Conservation (phyloP, 78 protist species). For the Dictyostelium firmibasis region DNA sequence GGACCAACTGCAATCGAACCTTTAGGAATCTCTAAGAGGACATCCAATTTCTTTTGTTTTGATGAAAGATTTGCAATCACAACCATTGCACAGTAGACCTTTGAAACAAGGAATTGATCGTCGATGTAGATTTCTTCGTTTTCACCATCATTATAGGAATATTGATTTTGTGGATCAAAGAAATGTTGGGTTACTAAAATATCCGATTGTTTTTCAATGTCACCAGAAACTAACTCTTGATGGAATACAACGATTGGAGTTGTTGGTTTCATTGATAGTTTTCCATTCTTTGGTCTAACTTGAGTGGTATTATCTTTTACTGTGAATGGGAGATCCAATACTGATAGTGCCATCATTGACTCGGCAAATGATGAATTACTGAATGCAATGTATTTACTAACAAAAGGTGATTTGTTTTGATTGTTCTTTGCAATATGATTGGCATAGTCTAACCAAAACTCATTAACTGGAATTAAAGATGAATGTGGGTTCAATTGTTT, state of each 20-base stretch:
- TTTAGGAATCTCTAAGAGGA: slow-evolving; percentile 59
- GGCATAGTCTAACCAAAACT: slow-evolving; percentile 68
- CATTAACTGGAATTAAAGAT: not conserved
- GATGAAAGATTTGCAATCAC: slow-evolving; percentile 58
- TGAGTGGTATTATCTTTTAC: slow-evolving; percentile 20
- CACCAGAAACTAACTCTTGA: slow-evolving; percentile 42
- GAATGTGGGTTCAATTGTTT: not conserved
- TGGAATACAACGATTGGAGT: slow-evolving; percentile 58
- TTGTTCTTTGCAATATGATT: not conserved
- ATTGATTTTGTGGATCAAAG: slow-evolving; percentile 36
- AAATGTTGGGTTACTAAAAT: slow-evolving; percentile 68
- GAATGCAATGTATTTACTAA: slow-evolving; percentile 42
- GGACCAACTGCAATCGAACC: slow-evolving; percentile 72
- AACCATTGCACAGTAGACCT: slow-evolving; percentile 59
- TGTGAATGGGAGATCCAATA: slow-evolving; percentile 64
- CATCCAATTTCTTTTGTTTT: slow-evolving; percentile 61
- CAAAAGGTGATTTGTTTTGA: not conserved
- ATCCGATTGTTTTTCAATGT: not conserved
- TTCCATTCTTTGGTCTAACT: slow-evolving; percentile 24
- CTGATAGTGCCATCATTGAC: slow-evolving; percentile 31
- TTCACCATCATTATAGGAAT: slow-evolving; percentile 11
- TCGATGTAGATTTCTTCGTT: slow-evolving; percentile 32
- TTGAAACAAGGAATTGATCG: slow-evolving; percentile 28
- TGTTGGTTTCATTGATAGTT: slow-evolving; percentile 8
- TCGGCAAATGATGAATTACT: not conserved